phyloP scores from a whole-genome alignment of 2,329 filamentous ascomycete species.

The Botrytis aclada region DNA sequence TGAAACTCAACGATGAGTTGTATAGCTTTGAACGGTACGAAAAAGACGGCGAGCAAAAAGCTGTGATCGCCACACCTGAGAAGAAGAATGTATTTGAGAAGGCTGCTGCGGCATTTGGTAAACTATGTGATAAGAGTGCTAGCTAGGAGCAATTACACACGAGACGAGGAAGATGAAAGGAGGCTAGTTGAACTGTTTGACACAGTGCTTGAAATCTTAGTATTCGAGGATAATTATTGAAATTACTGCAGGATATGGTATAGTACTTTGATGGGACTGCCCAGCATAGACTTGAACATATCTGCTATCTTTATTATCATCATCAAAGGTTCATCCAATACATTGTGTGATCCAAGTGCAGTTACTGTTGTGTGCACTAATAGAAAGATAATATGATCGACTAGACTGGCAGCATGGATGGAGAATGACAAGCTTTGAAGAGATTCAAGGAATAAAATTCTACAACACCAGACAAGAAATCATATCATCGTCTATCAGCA shows the following conservation, averaged over 20 bases:
- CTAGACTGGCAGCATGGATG: neutral
- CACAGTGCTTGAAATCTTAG: constrained; percentile 10
- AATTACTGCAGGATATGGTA: constrained; percentile 1
- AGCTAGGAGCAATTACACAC: neutral
- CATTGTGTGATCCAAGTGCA: neutral
- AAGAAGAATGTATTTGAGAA: constrained; percentile 7
- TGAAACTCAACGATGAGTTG: constrained; percentile 1
- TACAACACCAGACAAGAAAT: neutral
- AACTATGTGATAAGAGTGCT: neutral
- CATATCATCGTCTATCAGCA: neutral
- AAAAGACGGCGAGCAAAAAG: constrained; percentile 7
- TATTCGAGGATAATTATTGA: neutral
- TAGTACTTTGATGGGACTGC: constrained; percentile 6
- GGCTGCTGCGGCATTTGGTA: constrained; percentile 4
- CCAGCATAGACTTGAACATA: neutral
- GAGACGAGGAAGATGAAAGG: neutral
- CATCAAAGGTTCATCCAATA: neutral
- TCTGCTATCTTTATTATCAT: neutral
- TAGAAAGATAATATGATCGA: neutral
- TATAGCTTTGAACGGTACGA: constrained; percentile 14
- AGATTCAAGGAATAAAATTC: neutral
- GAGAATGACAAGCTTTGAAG: neutral
- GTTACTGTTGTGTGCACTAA: neutral
- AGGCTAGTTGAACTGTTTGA: neutral
- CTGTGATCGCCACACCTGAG: neutral